Evolutionary conservation across 2,329 filamentous ascomycete species (phyloP), one percentile per base, ranked within the genome.

Genomic region (Akanthomyces lecanii): DNA sequence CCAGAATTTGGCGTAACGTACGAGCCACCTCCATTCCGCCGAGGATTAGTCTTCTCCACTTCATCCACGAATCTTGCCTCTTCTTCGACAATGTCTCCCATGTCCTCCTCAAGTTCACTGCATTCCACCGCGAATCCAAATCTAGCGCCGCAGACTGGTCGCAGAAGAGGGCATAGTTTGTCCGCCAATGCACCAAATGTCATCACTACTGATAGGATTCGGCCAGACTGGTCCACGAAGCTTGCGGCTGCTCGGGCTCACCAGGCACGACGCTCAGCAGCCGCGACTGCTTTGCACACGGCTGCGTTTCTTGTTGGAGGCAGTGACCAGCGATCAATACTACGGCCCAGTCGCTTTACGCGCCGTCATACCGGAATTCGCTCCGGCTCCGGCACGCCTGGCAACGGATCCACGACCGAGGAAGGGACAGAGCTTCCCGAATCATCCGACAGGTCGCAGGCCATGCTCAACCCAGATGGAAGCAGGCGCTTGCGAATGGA

Each of bases 1-100:
- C 87, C 92, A 1, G 94, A 99, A 67, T 97, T 98, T 72, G 95
- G 95, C 53, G 90, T 99, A n/a, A 97, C 91, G 0, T 99, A 97
- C 74, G 87, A 94, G 5, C 84, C 92, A 14, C 95, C 95, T 2
- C 87, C 91, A 0, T 98, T 98, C 78, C 88, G 92, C 28, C 84
- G 93, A 66, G 95, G 95, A 1, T 77, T 99, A 38, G 80, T 85
- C 1, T 94, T 94, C 72, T 82, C 85, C 1, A 77, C 82, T 1
- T 69, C 73, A 25, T 79, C 85, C 1, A 63, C 70, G 4, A 67
- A 69, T 23, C 63, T 60, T 2, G 45, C 65, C 71, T 78, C 25
- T 72, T 78, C 57, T 66, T 77, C 81, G 18, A 86, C 91, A 1
- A 50, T 36, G 28, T 62, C 60, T 12, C 91, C 92, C 45, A 92